Conservation (phyloP, 1,139 yeast species). For the Saccharomyces hybrid region DNA sequence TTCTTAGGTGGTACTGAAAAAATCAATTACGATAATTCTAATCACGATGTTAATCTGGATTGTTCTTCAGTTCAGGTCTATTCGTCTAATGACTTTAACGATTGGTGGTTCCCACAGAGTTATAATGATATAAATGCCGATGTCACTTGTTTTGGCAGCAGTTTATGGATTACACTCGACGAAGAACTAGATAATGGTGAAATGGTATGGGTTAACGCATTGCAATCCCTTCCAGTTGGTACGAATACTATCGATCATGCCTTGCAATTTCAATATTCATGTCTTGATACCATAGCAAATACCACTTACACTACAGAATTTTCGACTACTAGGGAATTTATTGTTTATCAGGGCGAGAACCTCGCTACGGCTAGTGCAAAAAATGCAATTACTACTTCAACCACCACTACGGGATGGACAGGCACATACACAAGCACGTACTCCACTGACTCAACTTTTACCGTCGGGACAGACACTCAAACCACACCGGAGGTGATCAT, state of each 20-base stretch:
- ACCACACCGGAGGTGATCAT: slow-evolving; percentile 14
- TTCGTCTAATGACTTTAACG: slow-evolving; percentile 27
- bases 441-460: slow-evolving; percentile 10
- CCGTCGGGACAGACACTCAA: slow-evolving; percentile 4
- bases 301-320: slow-evolving; percentile 21
- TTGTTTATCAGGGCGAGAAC: slow-evolving; percentile 16
- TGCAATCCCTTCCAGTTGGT: slow-evolving; percentile 21
- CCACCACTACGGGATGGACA: slow-evolving; percentile 26
- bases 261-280: slow-evolving; percentile 20
- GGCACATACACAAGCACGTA: slow-evolving; percentile 21
- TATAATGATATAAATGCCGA: slow-evolving; percentile 13
- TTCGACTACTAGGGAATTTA: slow-evolving; percentile 14
- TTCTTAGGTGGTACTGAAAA: slow-evolving; percentile 25
- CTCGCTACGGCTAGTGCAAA: slow-evolving; percentile 7
- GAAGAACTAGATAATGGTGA: slow-evolving; percentile 16
- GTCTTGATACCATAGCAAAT: slow-evolving; percentile 25
- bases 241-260: slow-evolving; percentile 20
- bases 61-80: slow-evolving; percentile 27
- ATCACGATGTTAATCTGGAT: slow-evolving; percentile 20
- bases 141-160: slow-evolving; percentile 19
- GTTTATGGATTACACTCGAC: slow-evolving; percentile 16
- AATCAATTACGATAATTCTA: slow-evolving; percentile 21
- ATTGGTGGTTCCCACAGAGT: slow-evolving; percentile 28
- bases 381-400: slow-evolving; percentile 2
- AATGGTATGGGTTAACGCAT: slow-evolving; percentile 25